phyloP scores from a whole-genome alignment of 2,329 filamentous ascomycete species.

The Graphilbum sp. region DNA sequence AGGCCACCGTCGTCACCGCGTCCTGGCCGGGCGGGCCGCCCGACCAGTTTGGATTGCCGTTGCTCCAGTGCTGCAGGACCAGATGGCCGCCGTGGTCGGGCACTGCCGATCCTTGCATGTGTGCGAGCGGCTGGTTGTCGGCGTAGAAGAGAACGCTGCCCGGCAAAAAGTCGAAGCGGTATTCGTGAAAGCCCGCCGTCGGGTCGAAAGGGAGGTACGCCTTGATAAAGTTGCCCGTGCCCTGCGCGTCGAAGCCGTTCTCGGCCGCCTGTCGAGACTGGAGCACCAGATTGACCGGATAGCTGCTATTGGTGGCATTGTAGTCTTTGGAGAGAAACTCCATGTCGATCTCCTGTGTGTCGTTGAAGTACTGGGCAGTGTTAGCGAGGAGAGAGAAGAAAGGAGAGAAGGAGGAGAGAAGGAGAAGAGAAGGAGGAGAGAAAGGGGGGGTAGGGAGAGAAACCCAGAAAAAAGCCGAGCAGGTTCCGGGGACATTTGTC shows the following conservation, averaged over 20 bases:
- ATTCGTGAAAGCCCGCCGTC: conserved; percentile 52
- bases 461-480: conserved; percentile 68
- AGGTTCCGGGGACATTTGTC: conserved; percentile 46
- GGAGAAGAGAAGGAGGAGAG: neutral
- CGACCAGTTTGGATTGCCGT: conserved; percentile 56
- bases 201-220: conserved; percentile 50
- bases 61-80: conserved; percentile 63
- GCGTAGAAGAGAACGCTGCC: conserved; percentile 51
- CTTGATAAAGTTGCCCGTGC: conserved; percentile 40
- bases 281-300: conserved; percentile 57
- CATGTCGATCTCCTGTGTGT: conserved; percentile 68
- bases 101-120: conserved; percentile 38
- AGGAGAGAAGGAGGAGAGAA: neutral
- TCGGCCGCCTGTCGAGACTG: conserved; percentile 45
- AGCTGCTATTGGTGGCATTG: conserved; percentile 28
- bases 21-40: conserved; percentile 50
- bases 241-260: conserved; percentile 44
- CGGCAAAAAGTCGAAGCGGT: conserved; percentile 59
- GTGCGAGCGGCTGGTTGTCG: conserved; percentile 40
- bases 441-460: neutral
- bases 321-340: conserved; percentile 60
- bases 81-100: conserved; percentile 48
- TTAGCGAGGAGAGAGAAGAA: neutral
- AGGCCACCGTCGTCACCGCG: conserved; percentile 46
- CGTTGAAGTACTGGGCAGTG: conserved; percentile 45